Base-by-base conservation (phyloP, 2,329 filamentous ascomycete species). In the Colletotrichum filicis region DNA sequence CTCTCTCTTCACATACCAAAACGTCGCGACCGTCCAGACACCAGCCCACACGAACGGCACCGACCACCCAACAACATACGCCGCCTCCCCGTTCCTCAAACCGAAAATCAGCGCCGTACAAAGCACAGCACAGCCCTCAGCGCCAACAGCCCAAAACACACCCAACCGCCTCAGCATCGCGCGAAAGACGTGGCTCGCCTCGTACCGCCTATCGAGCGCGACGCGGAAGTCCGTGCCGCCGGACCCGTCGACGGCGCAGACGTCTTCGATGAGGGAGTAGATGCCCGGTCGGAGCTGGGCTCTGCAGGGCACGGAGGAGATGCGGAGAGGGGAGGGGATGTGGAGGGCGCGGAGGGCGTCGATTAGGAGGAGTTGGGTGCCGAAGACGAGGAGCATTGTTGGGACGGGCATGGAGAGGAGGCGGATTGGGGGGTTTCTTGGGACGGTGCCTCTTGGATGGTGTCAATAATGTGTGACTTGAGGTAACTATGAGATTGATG, bases 211-310 rank as follows among this genome's bases (percentile, higher is more conserved):
- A 76, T 89, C 88, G 42, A 89, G 80, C 4, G 84, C 79, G 76
- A 88, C 85, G 55, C 87, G 82, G 80, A 86, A 89, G 67, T 85
- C 85, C 6, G 86, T 89, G 7, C 86, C 86, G 26, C 87, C 87
- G 16, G 81, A 83, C 5, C 87, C 87, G 72, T 89, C 87, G 5
- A 89, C 87, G 3, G 87, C 87, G 55, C 84, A 83, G 30, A 89
- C 81, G 75, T 89, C 87, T 72, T 89, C 87, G 74, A 89, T 87
- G 74, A 89, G 82, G 8, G 83, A 83, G 79, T 89, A 89, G 74
- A 89, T 87, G 1, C 86, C 86, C 0, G 87, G 87, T 1, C 87
- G 86, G 1, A 89, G 81, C 57, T 86, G 85, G 0, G 85, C 83
- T 55, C 87, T 86, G 56, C 83, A 80, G 4, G 87, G 87, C 0